These are phyloP conservation scores for Turritis glabra DNA, from an alignment of 345 rosid genomes.

Conservation along the genomic window DNA sequence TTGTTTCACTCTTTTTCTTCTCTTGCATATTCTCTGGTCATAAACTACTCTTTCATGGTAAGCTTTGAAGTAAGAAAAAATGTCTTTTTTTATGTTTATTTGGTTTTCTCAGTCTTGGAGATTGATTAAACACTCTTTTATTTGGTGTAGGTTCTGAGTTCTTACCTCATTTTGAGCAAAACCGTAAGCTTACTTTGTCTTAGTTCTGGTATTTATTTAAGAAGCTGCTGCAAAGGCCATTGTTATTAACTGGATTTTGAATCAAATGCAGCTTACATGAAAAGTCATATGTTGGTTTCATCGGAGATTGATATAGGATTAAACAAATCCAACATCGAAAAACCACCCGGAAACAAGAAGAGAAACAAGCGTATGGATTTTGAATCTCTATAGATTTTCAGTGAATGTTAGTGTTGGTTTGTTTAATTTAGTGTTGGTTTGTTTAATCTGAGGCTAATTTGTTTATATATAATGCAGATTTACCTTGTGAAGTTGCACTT, in stretches of 20 bases:
- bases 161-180: conserved; percentile 29
- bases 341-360: conserved; percentile 39
- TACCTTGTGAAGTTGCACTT: conserved; percentile 64
- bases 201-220: neutral
- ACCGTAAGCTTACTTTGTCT: conserved; percentile 28
- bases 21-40: conserved; percentile 53
- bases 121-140: conserved; percentile 1
- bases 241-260: conserved; percentile 16
- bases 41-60: conserved; percentile 61
- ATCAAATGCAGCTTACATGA: conserved; percentile 27
- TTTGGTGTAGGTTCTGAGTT: conserved; percentile 38
- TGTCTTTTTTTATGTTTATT: no score
- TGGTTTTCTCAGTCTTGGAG: neutral
- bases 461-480: conserved; percentile 45
- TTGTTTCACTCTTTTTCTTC: conserved; percentile 47
- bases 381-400: neutral
- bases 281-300: conserved; percentile 14
- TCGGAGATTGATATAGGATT: conserved; percentile 29
- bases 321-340: conserved; percentile 28
- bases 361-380: conserved; percentile 31
- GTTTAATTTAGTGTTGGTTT: conserved; percentile 5
- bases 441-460: neutral
- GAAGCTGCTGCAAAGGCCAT: conserved; percentile 7
- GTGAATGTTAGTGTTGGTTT: conserved; percentile 4
- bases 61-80: conserved; percentile 1